Percentiles rank a stretch among this genome's conserved stretches.
Conservation (phyloP, 345 rosid genomes). For the Salix arbutifolia region DNA sequence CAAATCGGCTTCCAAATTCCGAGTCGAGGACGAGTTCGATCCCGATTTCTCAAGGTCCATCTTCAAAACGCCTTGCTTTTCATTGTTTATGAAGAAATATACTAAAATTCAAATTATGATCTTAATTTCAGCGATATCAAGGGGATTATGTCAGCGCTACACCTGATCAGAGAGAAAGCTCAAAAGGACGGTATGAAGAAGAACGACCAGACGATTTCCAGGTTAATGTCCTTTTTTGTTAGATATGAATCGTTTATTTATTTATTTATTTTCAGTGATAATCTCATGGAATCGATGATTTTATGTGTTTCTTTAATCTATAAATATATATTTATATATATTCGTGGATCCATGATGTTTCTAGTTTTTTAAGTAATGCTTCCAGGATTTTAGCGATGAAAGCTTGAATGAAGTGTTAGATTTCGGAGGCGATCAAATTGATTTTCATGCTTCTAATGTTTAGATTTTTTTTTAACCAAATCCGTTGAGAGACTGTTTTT, state of each 20-base stretch:
- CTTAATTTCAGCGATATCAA: slow-evolving; percentile 58
- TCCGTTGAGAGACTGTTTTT: neutral
- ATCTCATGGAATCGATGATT: neutral
- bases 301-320: no score
- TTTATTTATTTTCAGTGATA: neutral
- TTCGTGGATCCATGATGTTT: neutral
- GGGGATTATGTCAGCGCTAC: slow-evolving; percentile 80
- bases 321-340: neutral
- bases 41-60: slow-evolving; percentile 54
- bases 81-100: neutral
- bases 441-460: neutral
- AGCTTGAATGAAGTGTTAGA: neutral
- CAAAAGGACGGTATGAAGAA: slow-evolving; percentile 72
- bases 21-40: slow-evolving; percentile 51
- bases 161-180: slow-evolving; percentile 69
- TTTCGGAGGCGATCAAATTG: neutral
- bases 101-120: neutral
- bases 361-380: no score
- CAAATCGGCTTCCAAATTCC: slow-evolving; percentile 37
- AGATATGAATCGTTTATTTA: neutral
- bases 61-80: neutral
- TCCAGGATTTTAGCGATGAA: neutral
- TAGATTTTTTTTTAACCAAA: neutral
- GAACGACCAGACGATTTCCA: slow-evolving; percentile 82
- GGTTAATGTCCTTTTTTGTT: slow-evolving; percentile 27